Base-by-base conservation (phyloP, 345 rosid genomes). In the Arabidopsis suecica region DNA sequence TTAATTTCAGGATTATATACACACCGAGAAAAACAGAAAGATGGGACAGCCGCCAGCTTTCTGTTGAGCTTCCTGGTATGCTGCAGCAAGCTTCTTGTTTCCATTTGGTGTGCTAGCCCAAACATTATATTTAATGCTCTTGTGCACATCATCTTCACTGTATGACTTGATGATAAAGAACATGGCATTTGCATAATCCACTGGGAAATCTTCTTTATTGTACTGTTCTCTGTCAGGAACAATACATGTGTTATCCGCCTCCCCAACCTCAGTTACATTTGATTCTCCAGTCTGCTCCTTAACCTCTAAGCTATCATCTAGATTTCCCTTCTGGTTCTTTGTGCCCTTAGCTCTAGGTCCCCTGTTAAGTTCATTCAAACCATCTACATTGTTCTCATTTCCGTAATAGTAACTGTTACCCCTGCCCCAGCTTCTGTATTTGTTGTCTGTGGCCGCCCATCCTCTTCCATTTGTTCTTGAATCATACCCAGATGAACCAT, bases 61-160 rank as follows among this genome's bases (percentile, higher is more conserved):
- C 82, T 85, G 87, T 75, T 87, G 88, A 38, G 93, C 90, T 61
- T 89, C 97, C 80, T 84, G 84, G 62, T 89, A 94, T 20, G 97
- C 95, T 1, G 95, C 91, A 83, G 93, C 95, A 67, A 94, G 91
- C 77, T 94, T 94, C 83, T 89, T 89, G 83, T 94, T 94, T 36
- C 98, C 98, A 78, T 85, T 89, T 65, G 96, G 94, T 36, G 98
- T 94, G 77, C 98, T 91, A 18, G 97, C 93, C 98, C 98, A 94
- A 5, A 91, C 97, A 66, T 72, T 87, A 70, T 94, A 94, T 73
- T 94, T 94, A 51, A 93, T 86, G 69, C 97, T 87, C 86, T 94
- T 91, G 71, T 94, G 98, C 28, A 94, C 91, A 84, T 94, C 98
- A 82, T 91, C 98, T 76, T 94, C 98, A n/a, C 97, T 94, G 74